phyloP scores from a whole-genome alignment of 106 monocot species.

The Chionographis japonica region DNA sequence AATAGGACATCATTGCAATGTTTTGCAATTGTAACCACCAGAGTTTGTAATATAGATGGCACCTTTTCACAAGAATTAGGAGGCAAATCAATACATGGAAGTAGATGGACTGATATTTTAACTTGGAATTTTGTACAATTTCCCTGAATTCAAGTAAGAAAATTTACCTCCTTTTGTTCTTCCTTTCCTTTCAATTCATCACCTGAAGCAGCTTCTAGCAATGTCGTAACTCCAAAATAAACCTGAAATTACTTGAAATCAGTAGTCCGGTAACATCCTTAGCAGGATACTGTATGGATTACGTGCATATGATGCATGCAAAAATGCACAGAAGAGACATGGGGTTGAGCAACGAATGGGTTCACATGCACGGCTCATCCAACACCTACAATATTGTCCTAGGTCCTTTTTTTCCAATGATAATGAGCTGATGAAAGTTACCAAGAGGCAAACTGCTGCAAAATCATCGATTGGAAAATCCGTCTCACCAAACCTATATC shows the following conservation, averaged over 20 bases:
- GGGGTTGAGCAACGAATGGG: too few species aligned
- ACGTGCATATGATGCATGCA: background rate
- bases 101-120: too few species aligned
- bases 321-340: too few species aligned
- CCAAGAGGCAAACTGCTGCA: constrained; percentile 94
- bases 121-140: too few species aligned
- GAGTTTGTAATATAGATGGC: too few species aligned
- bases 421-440: constrained; percentile 18
- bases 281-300: background rate
- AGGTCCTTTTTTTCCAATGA: background rate
- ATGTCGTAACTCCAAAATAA: constrained; percentile 94
- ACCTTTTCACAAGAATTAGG: too few species aligned
- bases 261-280: background rate
- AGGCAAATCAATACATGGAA: too few species aligned
- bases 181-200: constrained; percentile 54
- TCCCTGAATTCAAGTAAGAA: background rate
- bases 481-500: constrained; percentile 67
- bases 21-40: too few species aligned
- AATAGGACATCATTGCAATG: too few species aligned
- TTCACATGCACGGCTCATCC: too few species aligned
- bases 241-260: constrained; percentile 41
- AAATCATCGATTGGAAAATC: constrained; percentile 97
- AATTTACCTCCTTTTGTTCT: constrained; percentile 81
- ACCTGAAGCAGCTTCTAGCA: constrained; percentile 80
- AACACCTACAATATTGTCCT: too few species aligned